phyloP scores from a whole-genome alignment of 2,329 filamentous ascomycete genomes.

The Penicillium psychrosexuale region DNA sequence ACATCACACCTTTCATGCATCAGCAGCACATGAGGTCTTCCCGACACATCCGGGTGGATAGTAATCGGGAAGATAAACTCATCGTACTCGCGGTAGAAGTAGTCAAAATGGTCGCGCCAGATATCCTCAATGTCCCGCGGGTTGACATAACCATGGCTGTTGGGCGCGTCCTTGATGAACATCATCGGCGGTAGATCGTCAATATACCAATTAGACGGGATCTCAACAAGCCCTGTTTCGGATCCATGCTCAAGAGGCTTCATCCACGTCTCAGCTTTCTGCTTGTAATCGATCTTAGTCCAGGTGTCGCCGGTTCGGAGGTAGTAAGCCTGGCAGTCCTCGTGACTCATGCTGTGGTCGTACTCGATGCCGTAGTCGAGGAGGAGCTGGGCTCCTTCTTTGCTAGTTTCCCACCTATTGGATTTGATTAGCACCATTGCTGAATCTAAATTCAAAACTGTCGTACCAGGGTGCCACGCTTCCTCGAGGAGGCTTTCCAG shows the following conservation, averaged over 20 bases:
- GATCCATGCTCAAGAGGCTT: slow-evolving; percentile 48
- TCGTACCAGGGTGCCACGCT: slow-evolving; percentile 66
- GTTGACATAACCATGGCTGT: slow-evolving; percentile 58
- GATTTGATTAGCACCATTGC: neutral
- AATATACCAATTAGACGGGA: slow-evolving; percentile 46
- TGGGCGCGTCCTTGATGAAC: slow-evolving; percentile 47
- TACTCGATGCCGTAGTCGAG: slow-evolving; percentile 46
- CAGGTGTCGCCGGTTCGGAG: slow-evolving; percentile 44
- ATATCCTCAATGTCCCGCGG: slow-evolving; percentile 57
- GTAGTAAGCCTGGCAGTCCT: slow-evolving; percentile 47
- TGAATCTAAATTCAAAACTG: neutral
- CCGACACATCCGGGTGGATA: slow-evolving; percentile 70
- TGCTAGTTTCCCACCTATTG: slow-evolving; percentile 62
- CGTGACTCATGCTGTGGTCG: slow-evolving; percentile 46
- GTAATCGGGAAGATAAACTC: slow-evolving; percentile 76
- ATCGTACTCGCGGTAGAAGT: slow-evolving; percentile 73
- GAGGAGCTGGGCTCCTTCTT: slow-evolving; percentile 57
- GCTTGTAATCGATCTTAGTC: slow-evolving; percentile 44
- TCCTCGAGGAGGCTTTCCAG: slow-evolving; percentile 69
- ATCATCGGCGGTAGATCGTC: slow-evolving; percentile 47
- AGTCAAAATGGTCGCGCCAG: slow-evolving; percentile 62
- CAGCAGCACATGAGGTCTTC: slow-evolving; percentile 66
- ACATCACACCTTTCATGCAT: slow-evolving; percentile 64
- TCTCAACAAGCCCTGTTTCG: slow-evolving; percentile 42
- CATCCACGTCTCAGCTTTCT: slow-evolving; percentile 45